These are phyloP conservation scores for Taphrina confusa DNA, from an alignment of 1,139 yeast species.

Conservation along the genomic window DNA sequence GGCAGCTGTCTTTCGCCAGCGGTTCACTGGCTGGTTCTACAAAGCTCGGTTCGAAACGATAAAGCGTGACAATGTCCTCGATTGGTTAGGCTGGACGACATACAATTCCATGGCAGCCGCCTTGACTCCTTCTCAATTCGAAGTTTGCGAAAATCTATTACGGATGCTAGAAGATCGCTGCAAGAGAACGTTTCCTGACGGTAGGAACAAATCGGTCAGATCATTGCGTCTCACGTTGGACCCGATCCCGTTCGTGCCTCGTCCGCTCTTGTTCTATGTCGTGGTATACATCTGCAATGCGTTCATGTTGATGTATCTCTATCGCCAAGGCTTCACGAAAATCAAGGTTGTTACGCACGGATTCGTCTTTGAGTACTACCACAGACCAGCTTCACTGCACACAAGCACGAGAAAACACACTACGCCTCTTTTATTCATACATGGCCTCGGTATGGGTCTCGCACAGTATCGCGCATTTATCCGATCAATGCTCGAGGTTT, in stretches of 20 bases:
- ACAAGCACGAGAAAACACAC: not conserved
- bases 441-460: slow-evolving; percentile 36
- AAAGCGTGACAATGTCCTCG: slow-evolving; percentile 14
- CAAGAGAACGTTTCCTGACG: not conserved
- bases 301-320: not conserved
- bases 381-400: not conserved
- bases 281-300: slow-evolving; percentile 11
- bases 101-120: not conserved
- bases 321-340: not conserved
- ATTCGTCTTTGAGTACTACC: slow-evolving; percentile 18
- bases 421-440: slow-evolving; percentile 28
- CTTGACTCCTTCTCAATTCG: not conserved
- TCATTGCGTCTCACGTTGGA: slow-evolving; percentile 22
- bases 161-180: slow-evolving; percentile 14
- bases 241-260: slow-evolving; percentile 25
- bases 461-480: slow-evolving; percentile 25
- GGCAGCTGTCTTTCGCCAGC: slow-evolving; percentile 21
- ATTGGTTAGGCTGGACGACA: slow-evolving; percentile 26
- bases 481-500: not conserved
- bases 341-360: not conserved
- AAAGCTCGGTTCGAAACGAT: slow-evolving; percentile 21
- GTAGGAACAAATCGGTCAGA: not conserved
- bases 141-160: slow-evolving; percentile 2
- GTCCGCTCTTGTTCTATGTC: slow-evolving; percentile 16
- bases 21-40: slow-evolving; percentile 25